Evolutionary conservation across 805 yeast species (phyloP).

Genomic region (Ogataea wickerhamii): DNA sequence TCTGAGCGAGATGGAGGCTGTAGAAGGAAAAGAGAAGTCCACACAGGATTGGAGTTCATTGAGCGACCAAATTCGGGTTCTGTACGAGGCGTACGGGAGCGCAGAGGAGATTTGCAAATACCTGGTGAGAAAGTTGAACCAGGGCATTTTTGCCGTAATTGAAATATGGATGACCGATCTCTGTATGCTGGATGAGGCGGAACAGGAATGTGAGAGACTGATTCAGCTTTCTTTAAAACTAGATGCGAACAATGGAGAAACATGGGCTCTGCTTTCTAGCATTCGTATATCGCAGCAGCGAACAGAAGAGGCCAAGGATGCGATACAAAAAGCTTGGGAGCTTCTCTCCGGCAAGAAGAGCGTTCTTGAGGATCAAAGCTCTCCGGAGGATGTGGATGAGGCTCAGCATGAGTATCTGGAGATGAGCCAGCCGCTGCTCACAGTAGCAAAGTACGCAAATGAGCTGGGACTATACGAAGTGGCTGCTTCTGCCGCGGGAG

Average conservation of each 20-base stretch:
- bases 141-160: slow-evolving; percentile 78
- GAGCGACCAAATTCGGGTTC: slow-evolving; percentile 23
- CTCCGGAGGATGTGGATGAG: slow-evolving; percentile 38
- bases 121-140: slow-evolving; percentile 58
- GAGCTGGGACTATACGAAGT: slow-evolving; percentile 72
- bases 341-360: slow-evolving; percentile 54
- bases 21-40: slow-evolving; percentile 13
- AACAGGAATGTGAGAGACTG: slow-evolving; percentile 67
- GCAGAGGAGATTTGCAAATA: slow-evolving; percentile 31
- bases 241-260: slow-evolving; percentile 65
- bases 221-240: slow-evolving; percentile 61
- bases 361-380: slow-evolving; percentile 29
- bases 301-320: slow-evolving; percentile 65
- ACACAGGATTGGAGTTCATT: slow-evolving; percentile 5
- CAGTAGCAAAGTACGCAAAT: slow-evolving; percentile 68
- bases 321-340: slow-evolving; percentile 69
- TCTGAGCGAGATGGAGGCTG: slow-evolving; percentile 35
- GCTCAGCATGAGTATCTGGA: slow-evolving; percentile 55
- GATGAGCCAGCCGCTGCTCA: slow-evolving; percentile 66
- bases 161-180: slow-evolving; percentile 98
- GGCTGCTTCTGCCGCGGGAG: slow-evolving; percentile 61
- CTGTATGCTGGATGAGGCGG: slow-evolving; percentile 92
- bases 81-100: slow-evolving; percentile 28
- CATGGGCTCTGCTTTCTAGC: slow-evolving; percentile 78
- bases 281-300: slow-evolving; percentile 85